Evolutionary conservation across 148 eudicot genomes (phyloP), one percentile per base, ranked within the genome.

Genomic region (Hydrangea macrophylla): DNA sequence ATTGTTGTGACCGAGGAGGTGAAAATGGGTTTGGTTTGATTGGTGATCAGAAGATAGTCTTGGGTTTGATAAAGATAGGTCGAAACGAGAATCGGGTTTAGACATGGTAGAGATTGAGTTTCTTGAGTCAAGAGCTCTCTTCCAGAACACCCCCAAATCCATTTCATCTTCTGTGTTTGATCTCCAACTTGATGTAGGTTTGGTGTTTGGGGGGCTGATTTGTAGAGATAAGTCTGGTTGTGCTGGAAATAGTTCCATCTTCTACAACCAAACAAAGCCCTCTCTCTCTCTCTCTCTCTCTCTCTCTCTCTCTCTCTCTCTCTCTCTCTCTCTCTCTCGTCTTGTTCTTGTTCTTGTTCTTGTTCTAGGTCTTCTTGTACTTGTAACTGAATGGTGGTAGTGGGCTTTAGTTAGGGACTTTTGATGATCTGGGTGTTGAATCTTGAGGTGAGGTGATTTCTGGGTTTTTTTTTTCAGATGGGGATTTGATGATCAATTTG

Each of bases 171-270:
- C 71, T 35, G 48, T 58, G 5, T 59, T 58, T 35, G 37, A 65
- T 22, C 72, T 73, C 69, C 76, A 51, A 9, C 65, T 58, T 55
- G 88, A 67, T 9, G 83, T 75, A 79, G 89, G 72, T 69, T 84
- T 82, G 64, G 61, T 64, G 79, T 60, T 82, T 61, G 98, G 98
- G 33, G 94, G 95, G 78, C 98, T 93, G 73, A 93, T 93, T 83
- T 93, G 94, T 18, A 93, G 79, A 48, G 96, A 90, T 57, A 93
- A 82, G 84, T 93, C 98, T 55, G 98, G 98, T 67, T 90, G 98
- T 70, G 98, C 86, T 42, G 98, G 98, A 60, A 93, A 93, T 9
- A 93, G 73, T 87, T 93, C 98, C 98, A 93, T 93, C 39, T 60
- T 23, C 15, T 25, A 26, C 65, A 17, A 65, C 44, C 65, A 70